Evolutionary conservation across 2,329 filamentous ascomycete species (phyloP).

Genomic region (Aspergillus tanneri): DNA sequence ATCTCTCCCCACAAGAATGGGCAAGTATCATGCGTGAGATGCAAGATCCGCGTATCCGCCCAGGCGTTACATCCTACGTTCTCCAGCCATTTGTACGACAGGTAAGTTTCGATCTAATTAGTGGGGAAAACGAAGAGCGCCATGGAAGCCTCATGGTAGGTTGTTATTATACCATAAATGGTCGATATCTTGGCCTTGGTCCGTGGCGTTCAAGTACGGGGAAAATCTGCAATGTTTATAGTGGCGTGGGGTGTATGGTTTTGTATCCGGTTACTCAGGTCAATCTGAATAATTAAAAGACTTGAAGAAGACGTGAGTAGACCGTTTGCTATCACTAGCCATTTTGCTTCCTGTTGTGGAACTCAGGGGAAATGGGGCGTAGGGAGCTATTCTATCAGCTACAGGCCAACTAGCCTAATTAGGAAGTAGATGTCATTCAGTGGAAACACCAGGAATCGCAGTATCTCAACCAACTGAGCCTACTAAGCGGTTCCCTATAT

Average conservation of each 20-base stretch:
- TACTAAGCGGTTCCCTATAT: too few relatives aligned
- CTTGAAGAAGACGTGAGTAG: too few relatives aligned
- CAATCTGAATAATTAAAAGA: too few relatives aligned
- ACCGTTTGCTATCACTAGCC: too few relatives aligned
- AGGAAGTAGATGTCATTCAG: too few relatives aligned
- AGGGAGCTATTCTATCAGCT: too few relatives aligned
- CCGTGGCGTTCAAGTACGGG: conserved; percentile 21
- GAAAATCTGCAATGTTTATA: conserved; percentile 7
- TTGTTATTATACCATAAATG: conserved; percentile 22
- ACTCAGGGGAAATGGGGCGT: too few relatives aligned
- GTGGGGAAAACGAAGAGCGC: not conserved
- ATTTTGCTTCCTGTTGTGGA: too few relatives aligned
- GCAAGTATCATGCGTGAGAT: conserved; percentile 2
- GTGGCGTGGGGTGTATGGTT: not conserved
- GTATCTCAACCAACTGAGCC: too few relatives aligned
- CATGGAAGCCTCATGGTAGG: conserved; percentile 17
- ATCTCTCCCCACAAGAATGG: conserved; percentile 6
- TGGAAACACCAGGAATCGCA: too few relatives aligned
- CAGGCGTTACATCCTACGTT: not conserved
- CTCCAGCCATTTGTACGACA: conserved; percentile 8
- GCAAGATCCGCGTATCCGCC: conserved; percentile 4
- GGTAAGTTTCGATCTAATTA: not conserved
- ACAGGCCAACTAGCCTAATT: too few relatives aligned
- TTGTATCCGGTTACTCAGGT: conserved; percentile 1
- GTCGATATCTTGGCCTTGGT: conserved; percentile 20